Conservation (phyloP, 1,284 basidiomycete species). For the Trichosporon coremiiforme region DNA sequence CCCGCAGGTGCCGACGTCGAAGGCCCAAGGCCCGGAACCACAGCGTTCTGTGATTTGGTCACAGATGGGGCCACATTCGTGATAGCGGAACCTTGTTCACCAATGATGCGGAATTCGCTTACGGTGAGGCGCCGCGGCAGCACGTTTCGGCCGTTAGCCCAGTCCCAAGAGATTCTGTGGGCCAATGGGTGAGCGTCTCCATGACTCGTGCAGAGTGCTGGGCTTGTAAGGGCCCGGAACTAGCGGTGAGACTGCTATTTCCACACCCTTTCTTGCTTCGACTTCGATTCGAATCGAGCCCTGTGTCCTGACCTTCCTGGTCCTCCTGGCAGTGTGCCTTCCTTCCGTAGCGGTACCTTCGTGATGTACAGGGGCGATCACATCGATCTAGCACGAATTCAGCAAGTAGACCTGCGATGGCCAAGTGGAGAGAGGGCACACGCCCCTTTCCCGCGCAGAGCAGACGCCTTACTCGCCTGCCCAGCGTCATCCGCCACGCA, state of each 20-base stretch:
- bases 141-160: conserved; percentile 16
- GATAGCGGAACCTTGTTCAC: background rate
- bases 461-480: too few relatives aligned
- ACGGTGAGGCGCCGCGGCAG: background rate
- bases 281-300: background rate
- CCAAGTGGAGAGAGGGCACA: background rate
- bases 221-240: background rate
- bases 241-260: background rate
- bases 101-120: background rate
- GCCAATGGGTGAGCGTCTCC: background rate
- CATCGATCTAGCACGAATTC: background rate
- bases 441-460: too few relatives aligned
- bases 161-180: background rate
- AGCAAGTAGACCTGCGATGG: background rate
- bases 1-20: too few relatives aligned
- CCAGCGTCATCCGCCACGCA: background rate
- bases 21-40: background rate
- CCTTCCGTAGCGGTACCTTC: background rate
- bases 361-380: conserved; percentile 5
- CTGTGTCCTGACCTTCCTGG: background rate
- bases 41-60: background rate
- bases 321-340: background rate
- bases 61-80: background rate
- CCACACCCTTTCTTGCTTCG: background rate
- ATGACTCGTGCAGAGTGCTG: background rate